Percentiles rank a stretch among this genome's conserved stretches.
phyloP scores from a whole-genome alignment of 352 stramenopile genomes.

The Phytophthora meadii region DNA sequence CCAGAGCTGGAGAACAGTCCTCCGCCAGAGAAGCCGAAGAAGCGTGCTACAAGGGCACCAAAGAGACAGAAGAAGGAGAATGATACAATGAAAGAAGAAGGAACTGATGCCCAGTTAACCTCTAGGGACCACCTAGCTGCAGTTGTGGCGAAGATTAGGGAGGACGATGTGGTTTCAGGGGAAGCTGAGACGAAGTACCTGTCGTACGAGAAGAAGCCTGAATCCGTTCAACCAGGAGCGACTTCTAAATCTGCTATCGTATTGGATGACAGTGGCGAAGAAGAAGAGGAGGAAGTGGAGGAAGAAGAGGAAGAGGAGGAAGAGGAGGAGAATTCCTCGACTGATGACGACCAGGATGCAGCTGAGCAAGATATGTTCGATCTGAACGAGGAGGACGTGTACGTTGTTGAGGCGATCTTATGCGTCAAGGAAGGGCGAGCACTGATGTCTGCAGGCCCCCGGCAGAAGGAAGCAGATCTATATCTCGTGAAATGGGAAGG shows the following conservation, averaged over 20 bases:
- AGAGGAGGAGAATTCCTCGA: constrained; percentile 54
- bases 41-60: constrained; percentile 4
- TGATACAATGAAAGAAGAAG: constrained; percentile 17
- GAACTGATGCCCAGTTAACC: not conserved
- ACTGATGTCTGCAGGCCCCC: constrained; percentile 36
- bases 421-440: constrained; percentile 65
- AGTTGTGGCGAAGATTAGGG: constrained; percentile 44
- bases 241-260: constrained; percentile 60
- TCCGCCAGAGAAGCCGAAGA: constrained; percentile 23
- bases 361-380: constrained; percentile 51
- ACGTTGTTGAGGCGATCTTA: constrained; percentile 77
- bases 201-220: constrained; percentile 31
- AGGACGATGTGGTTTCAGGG: constrained; percentile 29
- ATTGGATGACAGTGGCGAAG: constrained; percentile 59
- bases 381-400: constrained; percentile 78
- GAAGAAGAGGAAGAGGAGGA: constrained; percentile 34
- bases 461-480: constrained; percentile 66
- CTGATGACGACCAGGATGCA: constrained; percentile 58
- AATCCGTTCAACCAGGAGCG: constrained; percentile 28
- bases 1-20: constrained; percentile 30
- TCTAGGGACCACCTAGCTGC: constrained; percentile 36
- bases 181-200: constrained; percentile 33
- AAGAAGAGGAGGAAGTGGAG: constrained; percentile 42
- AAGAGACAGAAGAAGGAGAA: constrained; percentile 23
- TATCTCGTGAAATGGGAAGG: constrained; percentile 84